Evolutionary conservation across 805 yeast genomes (phyloP).

Genomic region (Starmerella stellata): DNA sequence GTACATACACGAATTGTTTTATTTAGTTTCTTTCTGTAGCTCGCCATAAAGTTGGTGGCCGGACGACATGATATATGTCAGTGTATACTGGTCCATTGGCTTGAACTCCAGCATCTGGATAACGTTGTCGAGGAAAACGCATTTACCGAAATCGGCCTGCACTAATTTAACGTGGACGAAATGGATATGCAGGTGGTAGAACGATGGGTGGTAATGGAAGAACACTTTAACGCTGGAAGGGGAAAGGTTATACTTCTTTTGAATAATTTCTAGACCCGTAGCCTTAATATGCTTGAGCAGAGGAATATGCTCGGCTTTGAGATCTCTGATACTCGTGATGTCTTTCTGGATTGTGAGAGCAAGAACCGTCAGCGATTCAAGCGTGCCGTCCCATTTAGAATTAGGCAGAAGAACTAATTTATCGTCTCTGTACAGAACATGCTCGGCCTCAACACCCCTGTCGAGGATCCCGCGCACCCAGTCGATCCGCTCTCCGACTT

Average conservation of each 20-base stretch:
- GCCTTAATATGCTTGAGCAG: constrained; percentile 35
- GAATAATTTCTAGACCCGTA: constrained; percentile 33
- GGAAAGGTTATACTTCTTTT: constrained; percentile 31
- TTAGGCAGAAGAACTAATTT: constrained; percentile 71
- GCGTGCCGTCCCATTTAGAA: constrained; percentile 74
- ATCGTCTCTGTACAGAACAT: constrained; percentile 52
- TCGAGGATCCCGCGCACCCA: constrained; percentile 81
- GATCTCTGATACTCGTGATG: constrained; percentile 57
- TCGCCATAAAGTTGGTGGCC: constrained; percentile 41
- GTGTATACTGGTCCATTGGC: constrained; percentile 37
- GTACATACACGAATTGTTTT: background rate
- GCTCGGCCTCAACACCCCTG: constrained; percentile 69
- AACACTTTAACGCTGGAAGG: constrained; percentile 52
- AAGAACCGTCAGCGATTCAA: constrained; percentile 57
- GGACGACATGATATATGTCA: constrained; percentile 57
- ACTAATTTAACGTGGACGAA: constrained; percentile 54
- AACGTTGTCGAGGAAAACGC: constrained; percentile 61
- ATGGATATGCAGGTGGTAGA: constrained; percentile 89
- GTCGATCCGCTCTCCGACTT: constrained; percentile 58
- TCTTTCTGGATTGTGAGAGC: constrained; percentile 51
- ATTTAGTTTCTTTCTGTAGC: background rate
- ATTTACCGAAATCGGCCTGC: constrained; percentile 66
- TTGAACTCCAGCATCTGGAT: constrained; percentile 45
- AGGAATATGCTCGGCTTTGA: constrained; percentile 38
- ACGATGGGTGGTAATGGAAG: constrained; percentile 85